Evolutionary conservation across 805 yeast species (phyloP).

Genomic region (Ogataea pignaliae): DNA sequence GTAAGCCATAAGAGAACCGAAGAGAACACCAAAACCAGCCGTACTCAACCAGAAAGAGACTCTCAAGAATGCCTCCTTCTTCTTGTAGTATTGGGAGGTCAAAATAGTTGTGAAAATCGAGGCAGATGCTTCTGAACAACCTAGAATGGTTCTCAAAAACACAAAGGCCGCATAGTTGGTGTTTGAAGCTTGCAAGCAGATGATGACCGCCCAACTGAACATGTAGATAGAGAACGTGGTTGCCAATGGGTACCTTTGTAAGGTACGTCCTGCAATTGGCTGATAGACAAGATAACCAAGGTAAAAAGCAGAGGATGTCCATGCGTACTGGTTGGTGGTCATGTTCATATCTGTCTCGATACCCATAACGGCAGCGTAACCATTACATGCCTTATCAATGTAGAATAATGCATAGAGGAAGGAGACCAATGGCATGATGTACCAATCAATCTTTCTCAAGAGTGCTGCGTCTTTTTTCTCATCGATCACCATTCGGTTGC

Average conservation of each 20-base stretch:
- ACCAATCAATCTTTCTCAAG: slow-evolving; percentile 42
- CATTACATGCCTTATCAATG: slow-evolving; percentile 55
- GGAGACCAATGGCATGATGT: slow-evolving; percentile 47
- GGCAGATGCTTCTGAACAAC: slow-evolving; percentile 35
- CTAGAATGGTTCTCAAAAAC: slow-evolving; percentile 44
- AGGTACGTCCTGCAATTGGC: slow-evolving; percentile 44
- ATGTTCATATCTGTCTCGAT: slow-evolving; percentile 44
- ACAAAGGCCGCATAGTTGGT: slow-evolving; percentile 39
- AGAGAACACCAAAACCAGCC: slow-evolving; percentile 42
- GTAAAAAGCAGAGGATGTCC: slow-evolving; percentile 30
- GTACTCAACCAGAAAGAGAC: slow-evolving; percentile 30
- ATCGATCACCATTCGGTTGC: slow-evolving; percentile 9
- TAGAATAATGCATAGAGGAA: slow-evolving; percentile 47
- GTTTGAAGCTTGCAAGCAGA: slow-evolving; percentile 42
- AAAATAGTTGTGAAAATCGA: slow-evolving; percentile 32
- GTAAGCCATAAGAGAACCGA: slow-evolving; percentile 53
- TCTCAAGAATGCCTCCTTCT: slow-evolving; percentile 26
- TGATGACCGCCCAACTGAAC: slow-evolving; percentile 43
- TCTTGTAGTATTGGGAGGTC: slow-evolving; percentile 34
- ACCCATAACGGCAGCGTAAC: slow-evolving; percentile 57
- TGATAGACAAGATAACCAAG: slow-evolving; percentile 48
- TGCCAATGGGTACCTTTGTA: slow-evolving; percentile 45
- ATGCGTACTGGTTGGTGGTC: slow-evolving; percentile 34
- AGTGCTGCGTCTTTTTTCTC: slow-evolving; percentile 23
- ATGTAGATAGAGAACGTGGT: slow-evolving; percentile 44